Evolutionary conservation across 495 filamentous ascomycete genomes (phyloP).

Genomic region (Lasiosphaeriaceae sp.): DNA sequence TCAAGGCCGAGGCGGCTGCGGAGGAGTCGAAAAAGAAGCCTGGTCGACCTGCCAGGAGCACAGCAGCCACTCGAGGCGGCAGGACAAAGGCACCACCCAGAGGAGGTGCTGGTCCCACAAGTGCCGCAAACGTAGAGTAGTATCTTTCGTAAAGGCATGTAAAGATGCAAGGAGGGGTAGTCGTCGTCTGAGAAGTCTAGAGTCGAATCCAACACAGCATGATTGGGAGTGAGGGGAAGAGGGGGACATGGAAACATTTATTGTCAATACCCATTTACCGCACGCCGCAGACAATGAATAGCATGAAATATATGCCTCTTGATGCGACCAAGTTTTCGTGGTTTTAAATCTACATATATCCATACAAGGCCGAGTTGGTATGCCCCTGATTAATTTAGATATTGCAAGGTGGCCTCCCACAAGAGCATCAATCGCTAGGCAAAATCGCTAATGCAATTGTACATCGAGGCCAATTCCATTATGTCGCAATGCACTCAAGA

Average conservation of each 20-base stretch:
- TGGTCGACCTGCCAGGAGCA: conserved; percentile 8
- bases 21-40: conserved; percentile 4
- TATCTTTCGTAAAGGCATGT: background rate
- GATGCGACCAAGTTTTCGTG: too few relatives aligned
- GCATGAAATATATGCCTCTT: too few relatives aligned
- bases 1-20: conserved; percentile 25
- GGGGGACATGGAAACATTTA: too few relatives aligned
- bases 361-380: conserved; percentile 3
- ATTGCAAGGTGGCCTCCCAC: background rate
- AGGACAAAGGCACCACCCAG: background rate
- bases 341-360: conserved; percentile 3
- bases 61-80: conserved; percentile 1
- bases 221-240: background rate
- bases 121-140: conserved; percentile 14
- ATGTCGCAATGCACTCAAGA: too few relatives aligned
- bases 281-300: too few relatives aligned
- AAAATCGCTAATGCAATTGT: conserved; percentile 1
- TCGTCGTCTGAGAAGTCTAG: background rate
- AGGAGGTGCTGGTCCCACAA: background rate
- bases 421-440: conserved; percentile 5
- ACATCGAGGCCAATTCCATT: conserved; percentile 2
- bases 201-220: background rate
- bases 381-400: background rate
- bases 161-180: background rate
- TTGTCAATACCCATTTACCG: too few relatives aligned